Evolutionary conservation across 345 rosid species (phyloP).

Genomic region (Boechera retrofracta): DNA sequence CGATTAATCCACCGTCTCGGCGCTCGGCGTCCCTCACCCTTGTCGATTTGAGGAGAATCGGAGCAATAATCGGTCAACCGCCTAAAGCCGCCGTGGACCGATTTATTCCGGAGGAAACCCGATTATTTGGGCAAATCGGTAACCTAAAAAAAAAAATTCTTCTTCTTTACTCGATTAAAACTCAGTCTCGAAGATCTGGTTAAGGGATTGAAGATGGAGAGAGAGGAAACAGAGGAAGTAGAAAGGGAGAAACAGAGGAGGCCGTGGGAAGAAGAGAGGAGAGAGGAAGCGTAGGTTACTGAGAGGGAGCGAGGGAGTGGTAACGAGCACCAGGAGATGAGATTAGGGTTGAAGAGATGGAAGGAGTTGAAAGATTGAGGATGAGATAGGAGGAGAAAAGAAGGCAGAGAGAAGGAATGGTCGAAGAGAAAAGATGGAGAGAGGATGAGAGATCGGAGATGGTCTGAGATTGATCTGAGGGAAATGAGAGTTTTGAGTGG

Average conservation of each 20-base stretch:
- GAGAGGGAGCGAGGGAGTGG: conserved; percentile 49
- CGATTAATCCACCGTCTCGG: no score
- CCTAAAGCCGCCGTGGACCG: no score
- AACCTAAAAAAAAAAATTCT: no score
- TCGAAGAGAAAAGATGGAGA: conserved; percentile 38
- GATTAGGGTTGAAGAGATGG: conserved; percentile 63
- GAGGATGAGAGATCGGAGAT: conserved; percentile 58
- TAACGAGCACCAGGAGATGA: conserved; percentile 61
- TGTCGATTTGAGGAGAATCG: no score
- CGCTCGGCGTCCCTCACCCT: no score
- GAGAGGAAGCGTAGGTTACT: conserved; percentile 41
- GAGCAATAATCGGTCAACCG: no score
- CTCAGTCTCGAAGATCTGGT: conserved; percentile 57
- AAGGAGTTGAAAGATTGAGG: conserved; percentile 59
- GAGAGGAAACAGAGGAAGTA: conserved; percentile 53
- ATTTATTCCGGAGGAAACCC: no score
- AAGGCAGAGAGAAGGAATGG: conserved; percentile 50
- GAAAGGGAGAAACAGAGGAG: conserved; percentile 71
- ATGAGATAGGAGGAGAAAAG: conserved; percentile 78
- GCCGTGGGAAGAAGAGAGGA: conserved; percentile 67
- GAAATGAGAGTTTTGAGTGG: conserved; percentile 63
- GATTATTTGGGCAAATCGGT: no score
- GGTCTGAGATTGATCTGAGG: conserved; percentile 69
- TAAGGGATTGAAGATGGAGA: conserved; percentile 69
- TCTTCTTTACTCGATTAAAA: no score